These are phyloP conservation scores for Fusarium chaquense DNA, from an alignment of 2,329 filamentous ascomycete species.

Conservation along the genomic window DNA sequence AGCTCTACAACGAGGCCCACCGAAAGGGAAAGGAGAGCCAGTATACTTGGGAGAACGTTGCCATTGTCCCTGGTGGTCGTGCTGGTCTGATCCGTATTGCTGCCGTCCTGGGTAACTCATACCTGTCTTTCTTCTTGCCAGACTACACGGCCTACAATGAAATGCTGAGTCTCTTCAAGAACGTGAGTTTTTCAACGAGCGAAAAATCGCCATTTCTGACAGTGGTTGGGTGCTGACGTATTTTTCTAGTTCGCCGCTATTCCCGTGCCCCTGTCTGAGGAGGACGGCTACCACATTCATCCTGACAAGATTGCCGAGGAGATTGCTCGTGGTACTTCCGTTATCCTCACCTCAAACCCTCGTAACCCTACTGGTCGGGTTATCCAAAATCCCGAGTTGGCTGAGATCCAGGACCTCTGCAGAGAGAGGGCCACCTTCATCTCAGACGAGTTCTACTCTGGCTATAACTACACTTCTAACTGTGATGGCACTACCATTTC, in stretches of 20 bases:
- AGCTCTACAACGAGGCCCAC: constrained; percentile 93
- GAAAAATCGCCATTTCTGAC: neutral
- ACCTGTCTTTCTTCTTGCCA: constrained; percentile 92
- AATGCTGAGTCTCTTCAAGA: constrained; percentile 95
- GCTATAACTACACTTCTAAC: constrained; percentile 87
- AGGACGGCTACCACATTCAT: constrained; percentile 93
- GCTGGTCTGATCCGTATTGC: constrained; percentile 95
- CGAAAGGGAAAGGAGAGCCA: constrained; percentile 86
- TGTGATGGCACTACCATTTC: constrained; percentile 73
- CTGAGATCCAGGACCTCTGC: constrained; percentile 93
- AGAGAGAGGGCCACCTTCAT: constrained; percentile 90
- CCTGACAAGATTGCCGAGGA: constrained; percentile 93
- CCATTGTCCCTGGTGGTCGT: constrained; percentile 92
- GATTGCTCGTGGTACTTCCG: constrained; percentile 85
- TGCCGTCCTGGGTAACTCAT: constrained; percentile 91
- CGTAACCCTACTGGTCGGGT: constrained; percentile 94
- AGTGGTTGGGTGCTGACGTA: neutral
- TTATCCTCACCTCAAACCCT: constrained; percentile 95
- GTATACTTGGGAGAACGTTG: constrained; percentile 98
- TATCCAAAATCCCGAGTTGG: constrained; percentile 84
- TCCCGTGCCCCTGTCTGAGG: constrained; percentile 83
- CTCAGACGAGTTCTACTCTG: constrained; percentile 96
- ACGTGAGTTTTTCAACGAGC: constrained; percentile 57
- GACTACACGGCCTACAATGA: constrained; percentile 98
- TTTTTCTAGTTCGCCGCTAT: constrained; percentile 79